Evolutionary conservation across 495 filamentous ascomycete genomes (phyloP), one percentile per base, ranked within the genome.

Genomic region (Daldinia childiae): DNA sequence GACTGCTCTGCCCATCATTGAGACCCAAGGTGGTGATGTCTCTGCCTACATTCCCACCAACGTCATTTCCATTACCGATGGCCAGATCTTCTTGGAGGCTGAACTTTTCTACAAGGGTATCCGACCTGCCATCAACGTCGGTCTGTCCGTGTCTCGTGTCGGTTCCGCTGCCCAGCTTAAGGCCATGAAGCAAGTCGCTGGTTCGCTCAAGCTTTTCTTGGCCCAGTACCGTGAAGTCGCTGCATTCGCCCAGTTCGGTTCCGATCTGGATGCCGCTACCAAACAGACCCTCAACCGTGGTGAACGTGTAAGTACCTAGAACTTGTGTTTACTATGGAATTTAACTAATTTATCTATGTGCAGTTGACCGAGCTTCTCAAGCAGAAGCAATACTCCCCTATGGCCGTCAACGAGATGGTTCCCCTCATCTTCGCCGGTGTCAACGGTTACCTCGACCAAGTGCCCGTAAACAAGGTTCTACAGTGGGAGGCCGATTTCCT

Each of bases 101-200:
- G 95, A 99, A 82, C 89, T 99, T 70, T 99, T 99, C 92, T 99
- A 99, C 91, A 99, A 99, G 92, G 95, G 95, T 97, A 85, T 99
- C 85, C 96, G 95, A 80, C 95, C 95, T 76, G 95, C 95, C 86
- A 99, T 99, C 86, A 99, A 99, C 90, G 95, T 99, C 91, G 95
- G 95, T 95, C 92, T 99, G 64, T 99, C 95, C 79, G 95, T 99
- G 72, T 99, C 95, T 79, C 95, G 95, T 91, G 95, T 99, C 90
- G 95, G 95, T 82, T 99, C 95, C 78, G 94, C 95, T 81, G 95
- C 95, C 79, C 95, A 99, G 88, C 90, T 99, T 85, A 99, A 99
- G 92, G 94, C 95, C 85, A 99, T 99, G 95, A 99, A 98, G 89
- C 95, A 99, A 90, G 95, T 99, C 80, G 95, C 95, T 80, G 95